These are phyloP conservation scores for Melampsora americana DNA, from an alignment of 1,284 basidiomycete genomes.

Conservation along the genomic window DNA sequence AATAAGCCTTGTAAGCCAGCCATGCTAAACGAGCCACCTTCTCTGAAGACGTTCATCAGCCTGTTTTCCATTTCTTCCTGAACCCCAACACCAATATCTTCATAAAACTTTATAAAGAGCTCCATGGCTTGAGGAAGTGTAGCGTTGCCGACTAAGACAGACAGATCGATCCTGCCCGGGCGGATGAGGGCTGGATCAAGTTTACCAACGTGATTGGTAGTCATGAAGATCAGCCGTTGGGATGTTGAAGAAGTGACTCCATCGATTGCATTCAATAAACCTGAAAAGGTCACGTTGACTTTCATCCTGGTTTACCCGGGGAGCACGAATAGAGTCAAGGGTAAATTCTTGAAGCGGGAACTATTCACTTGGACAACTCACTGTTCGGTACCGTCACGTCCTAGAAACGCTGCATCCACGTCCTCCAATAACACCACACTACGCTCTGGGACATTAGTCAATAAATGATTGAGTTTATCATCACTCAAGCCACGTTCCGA, in stretches of 20 bases:
- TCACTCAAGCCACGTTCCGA: constrained; percentile 94
- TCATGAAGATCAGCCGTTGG: constrained; percentile 97
- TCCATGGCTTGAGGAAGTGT: constrained; percentile 72
- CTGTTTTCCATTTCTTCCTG: constrained; percentile 61
- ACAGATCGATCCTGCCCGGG: constrained; percentile 87
- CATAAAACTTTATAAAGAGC: constrained; percentile 83
- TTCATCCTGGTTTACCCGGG: constrained; percentile 57
- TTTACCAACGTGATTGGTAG: constrained; percentile 85
- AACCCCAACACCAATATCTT: constrained; percentile 49
- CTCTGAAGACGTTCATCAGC: constrained; percentile 59
- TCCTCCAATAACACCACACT: constrained; percentile 94
- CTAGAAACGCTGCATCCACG: constrained; percentile 95
- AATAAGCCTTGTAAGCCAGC: constrained; percentile 87
- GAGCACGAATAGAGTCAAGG: neutral
- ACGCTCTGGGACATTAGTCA: constrained; percentile 88
- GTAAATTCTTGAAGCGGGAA: neutral
- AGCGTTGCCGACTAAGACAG: constrained; percentile 81
- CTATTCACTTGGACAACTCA: constrained; percentile 63
- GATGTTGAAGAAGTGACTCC: constrained; percentile 90
- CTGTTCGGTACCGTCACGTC: constrained; percentile 71
- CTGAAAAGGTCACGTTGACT: constrained; percentile 86
- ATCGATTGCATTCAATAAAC: constrained; percentile 93
- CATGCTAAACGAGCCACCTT: constrained; percentile 75
- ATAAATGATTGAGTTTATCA: constrained; percentile 89
- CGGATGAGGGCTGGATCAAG: constrained; percentile 89